Base-by-base conservation (phyloP, 2,329 filamentous ascomycete genomes). In the Torrubiella hemipterigena region DNA sequence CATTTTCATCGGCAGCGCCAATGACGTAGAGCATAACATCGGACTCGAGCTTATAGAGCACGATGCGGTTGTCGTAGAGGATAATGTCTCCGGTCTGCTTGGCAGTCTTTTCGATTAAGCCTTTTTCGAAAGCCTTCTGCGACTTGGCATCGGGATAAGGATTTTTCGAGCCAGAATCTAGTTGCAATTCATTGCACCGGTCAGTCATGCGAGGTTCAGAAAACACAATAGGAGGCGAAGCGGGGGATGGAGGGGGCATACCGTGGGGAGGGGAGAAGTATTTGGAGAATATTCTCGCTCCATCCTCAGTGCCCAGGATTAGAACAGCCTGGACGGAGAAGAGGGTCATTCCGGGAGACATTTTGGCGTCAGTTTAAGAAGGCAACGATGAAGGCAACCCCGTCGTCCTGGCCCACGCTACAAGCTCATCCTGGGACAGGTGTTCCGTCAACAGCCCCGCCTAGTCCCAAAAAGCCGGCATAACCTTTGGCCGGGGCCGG, bases 1-100 rank as follows among this genome's bases (percentile, higher is more conserved):
- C 91, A 58, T 96, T 98, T 70, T 98, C 91, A 32, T 95, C 85
- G 32, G 83, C 71, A 33, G 79, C 77, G 42, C 89, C 89, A 9
- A 98, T 83, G 17, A 96, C 81, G 55, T 96, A 96, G 52, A 76
- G 74, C 81, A 95, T 95, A 35, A 96, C 82, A 56, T 98, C 91
- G 46, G 83, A 86, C 66, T 98, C 91, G 64, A 81, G 81, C 75
- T 98, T 98, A 69, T 95, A 98, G 31, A 96, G 79, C 33, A 96
- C 85, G 38, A 98, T 81, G 48, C 85, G 77, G 63, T 93, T 93
- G 61, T 98, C 91, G 62, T 95, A 96, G 34, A 98, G 75, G 46
- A 98, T 93, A 48, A 98, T 91, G 62, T 96, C 91, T 46, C 81
- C 85, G 11, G 76, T 87, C 63, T 93, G 85, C 68, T 96, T 98